phyloP scores from a whole-genome alignment of 768 basidiomycete genomes.

The Xerocomellus intermedius region DNA sequence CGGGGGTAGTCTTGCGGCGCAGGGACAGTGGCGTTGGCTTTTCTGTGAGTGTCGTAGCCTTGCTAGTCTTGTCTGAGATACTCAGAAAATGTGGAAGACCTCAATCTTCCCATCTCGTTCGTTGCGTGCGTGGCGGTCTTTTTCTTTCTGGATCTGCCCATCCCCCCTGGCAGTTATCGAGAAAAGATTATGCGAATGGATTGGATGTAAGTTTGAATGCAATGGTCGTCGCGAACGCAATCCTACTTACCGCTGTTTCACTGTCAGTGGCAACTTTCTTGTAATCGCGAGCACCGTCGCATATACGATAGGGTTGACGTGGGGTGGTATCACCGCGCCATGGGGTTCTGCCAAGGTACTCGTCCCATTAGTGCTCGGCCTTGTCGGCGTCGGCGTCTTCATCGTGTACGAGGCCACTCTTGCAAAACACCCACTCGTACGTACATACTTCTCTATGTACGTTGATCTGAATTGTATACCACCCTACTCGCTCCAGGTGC shows the following conservation, averaged over 20 bases:
- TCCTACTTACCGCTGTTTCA: background rate
- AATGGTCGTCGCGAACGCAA: background rate
- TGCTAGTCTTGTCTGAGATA: background rate
- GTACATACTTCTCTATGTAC: background rate
- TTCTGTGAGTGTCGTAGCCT: background rate
- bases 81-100: slow-evolving; percentile 23
- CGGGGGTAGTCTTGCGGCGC: background rate
- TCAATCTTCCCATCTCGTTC: slow-evolving; percentile 35
- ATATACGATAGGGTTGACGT: background rate
- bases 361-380: background rate
- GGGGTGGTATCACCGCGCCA: background rate
- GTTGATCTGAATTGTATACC: background rate
- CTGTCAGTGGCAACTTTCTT: background rate
- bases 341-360: background rate
- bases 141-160: slow-evolving; percentile 34
- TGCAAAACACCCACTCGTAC: background rate
- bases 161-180: slow-evolving; percentile 30
- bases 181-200: slow-evolving; percentile 40
- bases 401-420: background rate
- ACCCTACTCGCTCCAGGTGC: background rate
- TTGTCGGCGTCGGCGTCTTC: background rate
- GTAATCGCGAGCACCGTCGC: background rate
- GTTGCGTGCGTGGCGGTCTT: slow-evolving; percentile 18
- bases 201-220: slow-evolving; percentile 36
- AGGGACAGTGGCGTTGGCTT: background rate